Conservation (phyloP, 2,329 filamentous ascomycete species). For the Paraconiothyrium brasiliense region DNA sequence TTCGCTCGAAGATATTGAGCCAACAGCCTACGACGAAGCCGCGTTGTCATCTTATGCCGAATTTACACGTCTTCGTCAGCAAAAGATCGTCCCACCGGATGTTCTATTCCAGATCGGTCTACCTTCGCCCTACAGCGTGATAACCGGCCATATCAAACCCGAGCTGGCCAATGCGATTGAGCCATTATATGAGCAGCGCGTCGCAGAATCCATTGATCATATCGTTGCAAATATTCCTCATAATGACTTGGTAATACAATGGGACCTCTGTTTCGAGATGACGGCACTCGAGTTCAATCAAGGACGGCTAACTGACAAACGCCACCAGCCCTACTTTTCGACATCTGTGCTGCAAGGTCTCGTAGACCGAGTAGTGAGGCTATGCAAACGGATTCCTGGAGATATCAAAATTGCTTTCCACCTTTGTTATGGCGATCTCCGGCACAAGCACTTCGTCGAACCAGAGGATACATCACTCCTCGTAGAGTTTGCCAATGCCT, state of each 20-base stretch:
- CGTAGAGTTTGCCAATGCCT: conserved; percentile 51
- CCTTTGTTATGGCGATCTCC: conserved; percentile 60
- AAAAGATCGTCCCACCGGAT: conserved; percentile 38
- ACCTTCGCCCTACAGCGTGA: conserved; percentile 1
- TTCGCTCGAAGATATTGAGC: conserved; percentile 17
- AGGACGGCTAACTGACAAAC: conserved; percentile 1
- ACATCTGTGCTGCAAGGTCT: conserved; percentile 44
- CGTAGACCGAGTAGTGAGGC: conserved; percentile 42
- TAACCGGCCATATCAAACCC: conserved; percentile 24
- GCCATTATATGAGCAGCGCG: conserved; percentile 45
- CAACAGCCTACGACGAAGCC: conserved; percentile 36
- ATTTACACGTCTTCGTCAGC: conserved; percentile 40
- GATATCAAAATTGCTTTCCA: conserved; percentile 57
- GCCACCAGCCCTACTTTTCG: conserved; percentile 48
- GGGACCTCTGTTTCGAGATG: conserved; percentile 47
- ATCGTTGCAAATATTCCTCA: conserved; percentile 46
- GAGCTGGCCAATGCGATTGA: conserved; percentile 35
- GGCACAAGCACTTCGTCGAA: conserved; percentile 57
- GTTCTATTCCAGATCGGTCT: conserved; percentile 49
- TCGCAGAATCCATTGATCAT: conserved; percentile 37
- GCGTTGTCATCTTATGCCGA: conserved; percentile 46
- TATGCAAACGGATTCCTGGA: conserved; percentile 43
- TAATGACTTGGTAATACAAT: conserved; percentile 48
- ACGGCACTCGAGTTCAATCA: conserved; percentile 40
- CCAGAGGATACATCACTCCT: conserved; percentile 48